Percentiles rank a stretch among this genome's conserved stretches.
These are phyloP conservation scores for Helotiales sp. DNA, from an alignment of 2,329 filamentous ascomycete genomes.

Conservation along the genomic window DNA sequence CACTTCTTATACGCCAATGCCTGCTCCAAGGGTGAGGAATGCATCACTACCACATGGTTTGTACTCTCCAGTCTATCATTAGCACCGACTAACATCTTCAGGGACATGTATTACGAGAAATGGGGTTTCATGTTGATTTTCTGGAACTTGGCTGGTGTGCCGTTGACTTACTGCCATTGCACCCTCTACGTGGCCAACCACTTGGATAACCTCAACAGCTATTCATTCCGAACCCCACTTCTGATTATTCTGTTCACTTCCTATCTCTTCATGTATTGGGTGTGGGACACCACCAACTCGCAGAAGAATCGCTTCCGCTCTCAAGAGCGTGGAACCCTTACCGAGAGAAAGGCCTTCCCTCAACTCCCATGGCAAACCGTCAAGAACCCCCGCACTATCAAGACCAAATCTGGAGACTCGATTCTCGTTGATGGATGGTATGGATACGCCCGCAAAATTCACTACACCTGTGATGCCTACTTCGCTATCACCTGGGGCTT, in stretches of 20 bases:
- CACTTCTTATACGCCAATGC: conserved; percentile 93
- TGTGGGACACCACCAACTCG: conserved; percentile 91
- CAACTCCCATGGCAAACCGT: conserved; percentile 88
- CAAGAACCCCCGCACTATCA: conserved; percentile 79
- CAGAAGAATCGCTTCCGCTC: conserved; percentile 94
- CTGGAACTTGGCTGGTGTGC: conserved; percentile 94
- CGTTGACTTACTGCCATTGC: conserved; percentile 91
- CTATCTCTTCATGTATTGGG: conserved; percentile 87
- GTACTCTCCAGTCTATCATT: conserved; percentile 4
- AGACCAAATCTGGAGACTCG: conserved; percentile 72
- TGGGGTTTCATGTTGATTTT: conserved; percentile 98
- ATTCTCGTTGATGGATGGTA: conserved; percentile 90
- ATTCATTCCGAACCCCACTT: conserved; percentile 74
- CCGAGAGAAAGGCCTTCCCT: conserved; percentile 81
- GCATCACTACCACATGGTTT: conserved; percentile 80
- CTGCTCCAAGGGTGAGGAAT: conserved; percentile 89
- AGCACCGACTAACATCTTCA: conserved; percentile 36
- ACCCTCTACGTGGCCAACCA: conserved; percentile 89
- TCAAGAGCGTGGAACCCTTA: conserved; percentile 72
- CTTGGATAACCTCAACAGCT: conserved; percentile 66
- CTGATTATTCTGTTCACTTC: conserved; percentile 67
- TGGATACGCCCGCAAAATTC: conserved; percentile 76
- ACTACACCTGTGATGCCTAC: conserved; percentile 81
- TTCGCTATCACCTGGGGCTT: conserved; percentile 80
- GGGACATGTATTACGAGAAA: conserved; percentile 97